Percentiles rank a stretch among this genome's conserved stretches.
Evolutionary conservation across 352 stramenopile genomes (phyloP).

Genomic region (Aphanomyces stellatus): DNA sequence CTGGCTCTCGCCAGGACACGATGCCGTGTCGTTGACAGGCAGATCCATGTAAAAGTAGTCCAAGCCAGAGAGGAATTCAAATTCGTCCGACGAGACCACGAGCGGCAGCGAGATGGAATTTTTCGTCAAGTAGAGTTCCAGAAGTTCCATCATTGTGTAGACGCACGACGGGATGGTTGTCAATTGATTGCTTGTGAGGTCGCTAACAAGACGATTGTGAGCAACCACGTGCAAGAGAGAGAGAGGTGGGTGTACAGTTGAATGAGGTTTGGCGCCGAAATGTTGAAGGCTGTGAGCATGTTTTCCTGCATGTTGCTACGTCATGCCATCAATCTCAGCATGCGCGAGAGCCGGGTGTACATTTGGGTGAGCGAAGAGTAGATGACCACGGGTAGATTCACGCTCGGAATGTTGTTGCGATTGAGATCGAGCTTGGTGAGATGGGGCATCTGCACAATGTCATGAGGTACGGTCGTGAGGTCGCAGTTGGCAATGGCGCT

Average conservation of each 20-base stretch:
- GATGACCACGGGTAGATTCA: background rate
- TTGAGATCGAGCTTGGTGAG: background rate
- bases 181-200: background rate
- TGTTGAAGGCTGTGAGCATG: background rate
- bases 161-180: background rate
- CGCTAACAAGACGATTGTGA: background rate
- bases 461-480: background rate
- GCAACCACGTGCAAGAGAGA: no score
- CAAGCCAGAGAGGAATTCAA: constrained; percentile 8
- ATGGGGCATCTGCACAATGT: background rate
- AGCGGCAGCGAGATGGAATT: constrained; percentile 2
- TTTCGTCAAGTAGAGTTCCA: constrained; percentile 3
- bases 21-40: background rate
- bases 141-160: constrained; percentile 8
- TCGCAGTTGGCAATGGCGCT: constrained; percentile 14
- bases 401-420: background rate
- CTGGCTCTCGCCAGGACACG: background rate
- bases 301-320: background rate
- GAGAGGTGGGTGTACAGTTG: background rate
- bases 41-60: constrained; percentile 16
- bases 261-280: background rate
- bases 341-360: background rate
- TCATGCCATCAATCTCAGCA: background rate
- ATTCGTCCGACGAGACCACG: background rate
- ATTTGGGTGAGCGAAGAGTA: background rate